Evolutionary conservation across 176 grass and related monocot species (phyloP).

Genomic region (Poa annua): DNA sequence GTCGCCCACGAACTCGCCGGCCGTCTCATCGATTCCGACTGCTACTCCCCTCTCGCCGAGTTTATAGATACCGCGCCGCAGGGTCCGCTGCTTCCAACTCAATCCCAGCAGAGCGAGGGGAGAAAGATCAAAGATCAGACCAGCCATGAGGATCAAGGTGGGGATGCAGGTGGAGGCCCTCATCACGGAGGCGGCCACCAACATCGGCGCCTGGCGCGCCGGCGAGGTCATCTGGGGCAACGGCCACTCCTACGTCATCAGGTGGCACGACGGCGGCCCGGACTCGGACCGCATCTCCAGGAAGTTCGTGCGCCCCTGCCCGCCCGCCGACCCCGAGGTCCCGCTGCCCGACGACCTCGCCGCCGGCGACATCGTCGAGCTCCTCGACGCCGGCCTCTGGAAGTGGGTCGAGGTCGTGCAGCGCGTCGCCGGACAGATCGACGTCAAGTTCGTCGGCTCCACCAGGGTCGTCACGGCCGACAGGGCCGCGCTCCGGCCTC

Average conservation of each 20-base stretch:
- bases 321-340: conserved; percentile 16
- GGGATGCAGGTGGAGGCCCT: conserved; percentile 61
- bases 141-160: conserved; percentile 57
- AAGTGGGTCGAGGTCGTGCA: conserved; percentile 48
- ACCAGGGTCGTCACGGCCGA: conserved; percentile 21
- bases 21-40: background rate
- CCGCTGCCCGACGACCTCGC: conserved; percentile 35
- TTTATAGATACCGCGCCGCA: conserved; percentile 21
- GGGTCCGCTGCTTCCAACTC: background rate
- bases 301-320: conserved; percentile 53
- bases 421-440: conserved; percentile 1
- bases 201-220: conserved; percentile 55
- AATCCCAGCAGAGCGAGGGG: background rate
- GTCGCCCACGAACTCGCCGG: background rate
- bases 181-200: conserved; percentile 17
- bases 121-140: background rate
- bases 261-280: conserved; percentile 32
- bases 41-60: background rate
- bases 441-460: conserved; percentile 50
- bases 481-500: conserved; percentile 7
- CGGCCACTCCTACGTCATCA: conserved; percentile 61
- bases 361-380: conserved; percentile 58
- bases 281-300: conserved; percentile 47
- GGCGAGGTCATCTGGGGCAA: conserved; percentile 67
- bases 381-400: conserved; percentile 55